Base-by-base conservation (phyloP, 352 stramenopile genomes). In the Phytopythium oedochilum region DNA sequence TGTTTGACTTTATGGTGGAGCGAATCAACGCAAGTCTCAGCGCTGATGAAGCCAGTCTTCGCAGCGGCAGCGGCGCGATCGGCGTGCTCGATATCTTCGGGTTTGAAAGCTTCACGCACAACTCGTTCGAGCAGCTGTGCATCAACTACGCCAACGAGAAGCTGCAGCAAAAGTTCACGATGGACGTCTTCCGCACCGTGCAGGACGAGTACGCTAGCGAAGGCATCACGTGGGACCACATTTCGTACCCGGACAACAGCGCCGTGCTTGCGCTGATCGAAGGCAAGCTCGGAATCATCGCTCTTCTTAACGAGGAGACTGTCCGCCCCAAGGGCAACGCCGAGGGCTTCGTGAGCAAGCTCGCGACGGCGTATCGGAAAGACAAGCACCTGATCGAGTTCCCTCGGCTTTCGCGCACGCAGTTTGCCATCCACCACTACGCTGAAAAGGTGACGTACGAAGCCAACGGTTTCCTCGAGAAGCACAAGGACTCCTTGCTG, bases 71-170 rank as follows among this genome's bases (percentile, higher is more conserved):
- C 5, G 66, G 66, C 31, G 63, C 65, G 5, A 94, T 96, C 52
- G 86, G 87, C 18, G 72, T 97, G n/a, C 66, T 97, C 25, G 88
- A 97, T 59, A 97, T 97, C 56, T 97, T 95, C 50, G 88, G 88
- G 2, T 95, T 96, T 55, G 85, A 96, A 67, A 89, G 84, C 59
- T 95, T 96, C 29, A 68, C 78, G 44, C 63, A 84, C 63, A 97
- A 97, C 65, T 92, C 82, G 23, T 97, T 97, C 74, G 95, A 98
- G 66, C 93, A 98, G 70, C 67, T 97, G 12, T 96, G 92, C 48
- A 98, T 98, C 67, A 98, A 98, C 67, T 98, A 97, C 63, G 91
- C 90, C 7, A 98, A 98, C 71, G 94, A 98, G 63, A 84, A 89
- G 42, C 70, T 96, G 26, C 81, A 95, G 78, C 83, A 96, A 42